These are phyloP conservation scores for Pseudonitzschia multiseries DNA, from an alignment of 108 stramenopile genomes.

Conservation along the genomic window DNA sequence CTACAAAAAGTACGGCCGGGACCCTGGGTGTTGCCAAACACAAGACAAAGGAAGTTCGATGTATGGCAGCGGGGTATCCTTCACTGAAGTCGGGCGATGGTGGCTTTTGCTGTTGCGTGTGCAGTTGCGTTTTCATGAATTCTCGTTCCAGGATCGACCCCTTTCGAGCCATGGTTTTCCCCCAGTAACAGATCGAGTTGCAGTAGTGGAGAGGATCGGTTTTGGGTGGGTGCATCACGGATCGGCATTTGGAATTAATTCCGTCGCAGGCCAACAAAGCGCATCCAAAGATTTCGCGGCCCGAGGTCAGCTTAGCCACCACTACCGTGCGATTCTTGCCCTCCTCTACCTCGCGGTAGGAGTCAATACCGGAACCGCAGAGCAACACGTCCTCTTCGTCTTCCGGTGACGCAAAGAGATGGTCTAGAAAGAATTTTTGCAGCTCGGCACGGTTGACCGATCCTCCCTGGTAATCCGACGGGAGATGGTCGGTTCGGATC, in stretches of 20 bases:
- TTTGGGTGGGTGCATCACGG: conserved; percentile 8
- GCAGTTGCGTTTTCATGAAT: background rate
- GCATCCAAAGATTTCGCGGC: conserved; percentile 11
- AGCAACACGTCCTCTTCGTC: conserved; percentile 19
- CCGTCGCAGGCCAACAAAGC: conserved; percentile 41
- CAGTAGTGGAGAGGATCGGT: conserved; percentile 30
- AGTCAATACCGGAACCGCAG: conserved; percentile 12
- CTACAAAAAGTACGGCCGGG: background rate
- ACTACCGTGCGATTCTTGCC: conserved; percentile 30
- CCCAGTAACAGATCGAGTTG: conserved; percentile 21
- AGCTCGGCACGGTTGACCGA: conserved; percentile 21
- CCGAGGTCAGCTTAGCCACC: conserved; percentile 40
- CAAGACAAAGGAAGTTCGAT: background rate
- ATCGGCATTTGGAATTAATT: conserved; percentile 20
- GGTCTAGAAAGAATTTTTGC: conserved; percentile 15
- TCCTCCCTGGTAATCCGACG: background rate
- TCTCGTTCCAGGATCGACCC: background rate
- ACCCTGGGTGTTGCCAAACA: background rate
- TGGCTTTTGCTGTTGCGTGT: background rate
- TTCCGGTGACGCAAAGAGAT: conserved; percentile 7
- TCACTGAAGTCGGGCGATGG: background rate
- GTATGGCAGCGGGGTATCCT: no score
- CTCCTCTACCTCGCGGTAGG: conserved; percentile 33
- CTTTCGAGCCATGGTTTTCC: background rate
- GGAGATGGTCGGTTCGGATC: background rate